Base-by-base conservation (phyloP, 1,139 yeast species). In the Hyphopichia fennica region DNA sequence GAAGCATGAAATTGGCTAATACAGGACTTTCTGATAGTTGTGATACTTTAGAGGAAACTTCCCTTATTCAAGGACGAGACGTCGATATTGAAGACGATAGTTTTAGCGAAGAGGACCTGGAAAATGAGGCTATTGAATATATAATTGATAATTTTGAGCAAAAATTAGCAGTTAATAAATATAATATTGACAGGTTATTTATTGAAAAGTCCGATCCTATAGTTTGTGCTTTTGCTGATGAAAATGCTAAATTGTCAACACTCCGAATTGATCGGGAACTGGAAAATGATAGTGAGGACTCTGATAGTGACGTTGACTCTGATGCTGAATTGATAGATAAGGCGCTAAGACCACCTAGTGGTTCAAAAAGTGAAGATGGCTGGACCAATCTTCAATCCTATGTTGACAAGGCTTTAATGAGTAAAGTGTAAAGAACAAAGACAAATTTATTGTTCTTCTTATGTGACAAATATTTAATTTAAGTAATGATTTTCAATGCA, bases 31-130 rank as follows among this genome's bases (percentile, higher is more conserved):
- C n/a, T n/a, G n/a, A n/a, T n/a, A n/a, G n/a, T n/a, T n/a, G n/a
- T n/a, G n/a, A n/a, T n/a, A n/a, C n/a, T n/a, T n/a, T n/a, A n/a
- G n/a, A n/a, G n/a, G n/a, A n/a, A n/a, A n/a, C n/a, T n/a, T n/a
- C n/a, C n/a, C n/a, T n/a, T n/a, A n/a, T n/a, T n/a, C n/a, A n/a
- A n/a, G n/a, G n/a, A n/a, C n/a, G n/a, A n/a, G 23, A 20, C 28
- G 28, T 25, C 4, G 13, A 8, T 25, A 25, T 9, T 11, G 28
- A 25, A 8, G 28, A 25, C 13, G n/a, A n/a, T n/a, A n/a, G n/a
- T n/a, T n/a, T n/a, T n/a, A 25, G 28, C 11, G 63, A 58, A 40
- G 40, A 39, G 36, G 65, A 58, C 40, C 59, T 66, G 0, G 69
- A 63, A 44, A 51, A 53, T 29, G 67, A 62, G 25, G 35, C 50